Evolutionary conservation across 228 moss, liverwort and hornwort species (phyloP).

Genomic region (Sphagnum magellanicum): DNA sequence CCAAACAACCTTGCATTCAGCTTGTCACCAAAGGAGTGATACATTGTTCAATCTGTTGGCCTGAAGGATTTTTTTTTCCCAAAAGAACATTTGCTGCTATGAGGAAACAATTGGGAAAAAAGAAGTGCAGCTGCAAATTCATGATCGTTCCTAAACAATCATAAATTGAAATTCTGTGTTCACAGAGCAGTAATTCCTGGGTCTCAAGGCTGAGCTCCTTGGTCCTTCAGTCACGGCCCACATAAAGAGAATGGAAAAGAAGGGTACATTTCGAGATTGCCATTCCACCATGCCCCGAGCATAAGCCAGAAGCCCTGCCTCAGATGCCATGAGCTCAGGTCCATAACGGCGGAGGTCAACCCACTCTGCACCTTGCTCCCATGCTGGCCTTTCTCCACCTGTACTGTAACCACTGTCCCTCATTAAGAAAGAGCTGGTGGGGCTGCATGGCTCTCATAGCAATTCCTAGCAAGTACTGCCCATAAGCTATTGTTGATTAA

Average conservation of each 20-base stretch:
- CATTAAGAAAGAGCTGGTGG: slow-evolving; percentile 6
- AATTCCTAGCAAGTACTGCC: no score
- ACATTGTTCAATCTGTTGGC: no score
- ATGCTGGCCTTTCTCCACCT: slow-evolving; percentile 55
- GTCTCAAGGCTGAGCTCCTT: no score
- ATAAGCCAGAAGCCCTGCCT: slow-evolving; percentile 83
- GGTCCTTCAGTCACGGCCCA: no score
- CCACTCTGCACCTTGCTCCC: slow-evolving; percentile 75
- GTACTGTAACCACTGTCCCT: slow-evolving; percentile 46
- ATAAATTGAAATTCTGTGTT: not conserved
- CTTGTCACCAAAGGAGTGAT: not conserved
- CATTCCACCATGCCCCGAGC: slow-evolving; percentile 96
- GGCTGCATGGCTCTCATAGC: no score
- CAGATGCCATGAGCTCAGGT: slow-evolving; percentile 50
- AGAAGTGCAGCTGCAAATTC: not conserved
- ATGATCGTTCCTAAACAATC: not conserved
- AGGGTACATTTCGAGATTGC: slow-evolving; percentile 71
- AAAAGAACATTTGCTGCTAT: not conserved
- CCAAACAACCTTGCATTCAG: not conserved
- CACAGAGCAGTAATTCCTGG: not conserved
- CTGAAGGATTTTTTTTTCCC: not conserved
- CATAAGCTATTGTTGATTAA: no score
- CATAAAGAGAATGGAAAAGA: not conserved
- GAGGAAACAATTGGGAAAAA: not conserved
- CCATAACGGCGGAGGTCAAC: slow-evolving; percentile 74